A percentile compares a stretch with the other conserved stretches of the same genome.
phyloP scores from a whole-genome alignment of 2,329 filamentous ascomycete species.

The Eurotiales sp. region DNA sequence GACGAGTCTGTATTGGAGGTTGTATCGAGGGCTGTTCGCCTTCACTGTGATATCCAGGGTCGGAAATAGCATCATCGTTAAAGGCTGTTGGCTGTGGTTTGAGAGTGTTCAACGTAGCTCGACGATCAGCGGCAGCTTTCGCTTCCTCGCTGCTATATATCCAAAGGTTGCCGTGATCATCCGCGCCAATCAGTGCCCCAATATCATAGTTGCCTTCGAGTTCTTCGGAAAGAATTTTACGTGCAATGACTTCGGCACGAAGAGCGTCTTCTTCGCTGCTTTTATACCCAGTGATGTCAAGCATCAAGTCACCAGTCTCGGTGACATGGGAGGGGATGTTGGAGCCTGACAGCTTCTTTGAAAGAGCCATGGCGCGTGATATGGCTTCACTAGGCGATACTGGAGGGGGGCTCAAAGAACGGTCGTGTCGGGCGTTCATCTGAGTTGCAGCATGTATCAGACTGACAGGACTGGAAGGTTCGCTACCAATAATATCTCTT shows the following conservation, averaged over 20 bases:
- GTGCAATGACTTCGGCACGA: slow-evolving; percentile 85
- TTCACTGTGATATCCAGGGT: slow-evolving; percentile 94
- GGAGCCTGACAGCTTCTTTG: slow-evolving; percentile 78
- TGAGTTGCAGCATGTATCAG: slow-evolving; percentile 13
- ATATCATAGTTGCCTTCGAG: slow-evolving; percentile 95
- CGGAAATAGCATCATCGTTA: slow-evolving; percentile 77
- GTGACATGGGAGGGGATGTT: slow-evolving; percentile 95
- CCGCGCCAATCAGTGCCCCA: slow-evolving; percentile 87
- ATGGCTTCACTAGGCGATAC: slow-evolving; percentile 71
- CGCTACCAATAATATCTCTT: slow-evolving; percentile 8
- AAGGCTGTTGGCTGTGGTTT: slow-evolving; percentile 47
- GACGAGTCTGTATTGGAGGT: slow-evolving; percentile 52
- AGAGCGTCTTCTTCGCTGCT: slow-evolving; percentile 89
- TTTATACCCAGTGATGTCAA: slow-evolving; percentile 98
- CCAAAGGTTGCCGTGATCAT: slow-evolving; percentile 97
- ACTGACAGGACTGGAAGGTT: slow-evolving; percentile 1
- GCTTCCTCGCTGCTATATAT: slow-evolving; percentile 98
- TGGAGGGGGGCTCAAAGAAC: slow-evolving; percentile 74
- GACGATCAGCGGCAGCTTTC: slow-evolving; percentile 78
- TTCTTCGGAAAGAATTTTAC: slow-evolving; percentile 89
- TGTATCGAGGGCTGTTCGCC: slow-evolving; percentile 66
- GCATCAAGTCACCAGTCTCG: slow-evolving; percentile 88
- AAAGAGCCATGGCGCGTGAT: slow-evolving; percentile 76
- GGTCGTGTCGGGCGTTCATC: slow-evolving; percentile 18
- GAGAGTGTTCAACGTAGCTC: slow-evolving; percentile 51